Evolutionary conservation across 768 basidiomycete genomes (phyloP).

Genomic region (Lyophyllum shimeji): DNA sequence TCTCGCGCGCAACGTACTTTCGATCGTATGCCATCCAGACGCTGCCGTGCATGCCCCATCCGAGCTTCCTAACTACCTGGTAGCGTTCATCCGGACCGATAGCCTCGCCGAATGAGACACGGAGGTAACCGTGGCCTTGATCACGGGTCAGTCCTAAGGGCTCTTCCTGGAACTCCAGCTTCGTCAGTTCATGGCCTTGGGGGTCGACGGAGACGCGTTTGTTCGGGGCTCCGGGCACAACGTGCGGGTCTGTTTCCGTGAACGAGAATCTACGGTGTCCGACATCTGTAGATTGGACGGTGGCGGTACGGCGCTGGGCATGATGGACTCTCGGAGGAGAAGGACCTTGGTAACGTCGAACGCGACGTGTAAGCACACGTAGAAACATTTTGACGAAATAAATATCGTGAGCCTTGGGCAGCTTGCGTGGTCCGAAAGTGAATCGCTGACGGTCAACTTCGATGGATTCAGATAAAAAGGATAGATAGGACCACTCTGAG

Average conservation of each 20-base stretch:
- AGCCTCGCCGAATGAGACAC: slow-evolving; percentile 22
- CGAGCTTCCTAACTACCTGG: slow-evolving; percentile 26
- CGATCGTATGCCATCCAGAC: slow-evolving; percentile 28
- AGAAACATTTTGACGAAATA: not conserved
- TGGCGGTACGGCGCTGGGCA: not conserved
- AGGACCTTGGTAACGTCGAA: not conserved
- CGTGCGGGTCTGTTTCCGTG: not conserved
- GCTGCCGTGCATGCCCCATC: slow-evolving; percentile 30
- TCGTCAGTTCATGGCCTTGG: too few relatives aligned
- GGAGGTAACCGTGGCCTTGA: slow-evolving; percentile 24
- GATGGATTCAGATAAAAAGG: too few relatives aligned
- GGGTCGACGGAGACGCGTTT: slow-evolving; percentile 17
- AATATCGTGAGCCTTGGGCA: not conserved
- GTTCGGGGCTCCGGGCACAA: not conserved
- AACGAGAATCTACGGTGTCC: not conserved
- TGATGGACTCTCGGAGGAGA: not conserved
- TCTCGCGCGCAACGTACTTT: slow-evolving; percentile 13
- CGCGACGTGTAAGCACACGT: not conserved
- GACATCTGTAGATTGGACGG: not conserved
- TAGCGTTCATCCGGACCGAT: slow-evolving; percentile 27
- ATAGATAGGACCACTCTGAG: too few relatives aligned
- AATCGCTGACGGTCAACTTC: too few relatives aligned
- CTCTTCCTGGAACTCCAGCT: not conserved
- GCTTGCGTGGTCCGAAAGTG: too few relatives aligned
- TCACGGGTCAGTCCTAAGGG: not conserved